These are phyloP conservation scores for Rhododendron williamsianum DNA, from an alignment of 148 eudicot species.

Conservation along the genomic window DNA sequence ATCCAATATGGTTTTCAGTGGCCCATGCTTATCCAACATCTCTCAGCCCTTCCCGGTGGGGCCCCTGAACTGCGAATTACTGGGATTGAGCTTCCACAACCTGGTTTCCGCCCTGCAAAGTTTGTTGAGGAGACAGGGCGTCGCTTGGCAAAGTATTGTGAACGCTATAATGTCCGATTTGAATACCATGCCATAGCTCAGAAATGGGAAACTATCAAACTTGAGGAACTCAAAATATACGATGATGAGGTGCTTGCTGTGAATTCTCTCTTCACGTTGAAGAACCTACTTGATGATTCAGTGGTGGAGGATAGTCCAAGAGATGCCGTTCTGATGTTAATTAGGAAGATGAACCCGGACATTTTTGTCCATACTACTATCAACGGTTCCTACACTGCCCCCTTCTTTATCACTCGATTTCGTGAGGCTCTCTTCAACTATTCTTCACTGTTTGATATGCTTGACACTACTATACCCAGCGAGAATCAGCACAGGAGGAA, in stretches of 20 bases:
- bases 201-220: slow-evolving; percentile 36
- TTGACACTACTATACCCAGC: slow-evolving; percentile 30
- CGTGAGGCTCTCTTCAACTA: slow-evolving; percentile 45
- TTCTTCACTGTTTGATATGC: slow-evolving; percentile 38
- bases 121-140: slow-evolving; percentile 43
- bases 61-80: slow-evolving; percentile 41
- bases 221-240: slow-evolving; percentile 30
- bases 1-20: slow-evolving; percentile 42
- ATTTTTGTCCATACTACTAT: slow-evolving; percentile 28
- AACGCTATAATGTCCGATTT: slow-evolving; percentile 33
- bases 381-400: slow-evolving; percentile 34
- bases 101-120: slow-evolving; percentile 41
- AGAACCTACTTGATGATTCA: slow-evolving; percentile 34
- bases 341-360: slow-evolving; percentile 24
- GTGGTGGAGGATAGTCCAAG: slow-evolving; percentile 36
- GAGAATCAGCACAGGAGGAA: slow-evolving; percentile 50
- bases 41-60: slow-evolving; percentile 21
- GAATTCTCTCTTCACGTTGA: slow-evolving; percentile 28
- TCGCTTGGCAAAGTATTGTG: slow-evolving; percentile 35
- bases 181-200: slow-evolving; percentile 40
- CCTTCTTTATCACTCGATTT: slow-evolving; percentile 45
- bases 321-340: slow-evolving; percentile 37
- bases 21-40: slow-evolving; percentile 34
- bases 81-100: slow-evolving; percentile 39
- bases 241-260: slow-evolving; percentile 35